phyloP scores from a whole-genome alignment of 1,139 yeast genomes.

The Geotrichum candidum region DNA sequence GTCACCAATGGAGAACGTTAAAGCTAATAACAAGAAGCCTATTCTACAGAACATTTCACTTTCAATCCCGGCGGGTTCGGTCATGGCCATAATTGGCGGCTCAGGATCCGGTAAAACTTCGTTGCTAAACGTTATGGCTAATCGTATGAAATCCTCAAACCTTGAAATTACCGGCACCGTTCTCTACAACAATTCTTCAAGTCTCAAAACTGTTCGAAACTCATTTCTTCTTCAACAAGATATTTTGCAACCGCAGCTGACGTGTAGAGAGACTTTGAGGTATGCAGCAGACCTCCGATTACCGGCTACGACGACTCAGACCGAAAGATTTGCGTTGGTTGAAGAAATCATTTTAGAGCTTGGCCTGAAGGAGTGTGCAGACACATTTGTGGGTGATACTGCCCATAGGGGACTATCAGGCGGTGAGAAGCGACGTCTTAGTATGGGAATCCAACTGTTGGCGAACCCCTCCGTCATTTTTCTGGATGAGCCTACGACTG shows the following conservation, averaged over 20 bases:
- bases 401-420: constrained; percentile 60
- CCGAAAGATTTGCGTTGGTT: constrained; percentile 46
- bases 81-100: constrained; percentile 74
- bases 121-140: constrained; percentile 63
- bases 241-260: constrained; percentile 60
- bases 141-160: constrained; percentile 43
- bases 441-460: constrained; percentile 71
- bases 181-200: constrained; percentile 38
- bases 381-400: constrained; percentile 51
- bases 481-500: constrained; percentile 87
- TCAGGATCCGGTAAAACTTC: constrained; percentile 89
- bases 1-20: not conserved
- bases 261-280: constrained; percentile 62
- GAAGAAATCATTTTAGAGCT: constrained; percentile 53
- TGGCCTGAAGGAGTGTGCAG: constrained; percentile 56
- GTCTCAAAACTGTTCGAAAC: constrained; percentile 38
- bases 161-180: constrained; percentile 32
- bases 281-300: constrained; percentile 68
- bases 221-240: constrained; percentile 80
- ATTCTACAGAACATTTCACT: constrained; percentile 43
- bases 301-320: constrained; percentile 38
- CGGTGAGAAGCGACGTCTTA: constrained; percentile 75
- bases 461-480: constrained; percentile 72
- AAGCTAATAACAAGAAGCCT: not conserved
- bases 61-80: constrained; percentile 47